A percentile compares a stretch with the other conserved stretches of the same genome.
These are phyloP conservation scores for Orbilia ellipsospora DNA, from an alignment of 2,329 filamentous ascomycete genomes.

Conservation along the genomic window DNA sequence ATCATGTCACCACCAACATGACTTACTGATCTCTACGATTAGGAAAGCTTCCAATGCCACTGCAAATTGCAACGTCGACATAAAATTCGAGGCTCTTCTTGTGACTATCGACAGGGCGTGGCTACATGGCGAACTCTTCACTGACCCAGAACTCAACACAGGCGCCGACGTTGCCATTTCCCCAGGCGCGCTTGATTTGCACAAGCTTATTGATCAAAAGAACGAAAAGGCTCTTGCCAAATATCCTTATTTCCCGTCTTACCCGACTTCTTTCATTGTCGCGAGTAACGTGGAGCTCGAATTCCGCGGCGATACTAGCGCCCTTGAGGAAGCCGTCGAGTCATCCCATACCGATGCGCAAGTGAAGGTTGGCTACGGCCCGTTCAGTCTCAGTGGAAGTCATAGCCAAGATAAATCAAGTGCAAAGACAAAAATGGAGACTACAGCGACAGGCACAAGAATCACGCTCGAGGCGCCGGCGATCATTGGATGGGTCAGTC, in stretches of 20 bases:
- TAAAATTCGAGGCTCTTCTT: constrained; percentile 24
- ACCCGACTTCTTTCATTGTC: constrained; percentile 49
- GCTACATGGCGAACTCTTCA: constrained; percentile 45
- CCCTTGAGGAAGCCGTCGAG: constrained; percentile 28
- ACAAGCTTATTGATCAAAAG: constrained; percentile 27
- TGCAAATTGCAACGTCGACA: constrained; percentile 25
- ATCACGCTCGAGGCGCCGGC: constrained; percentile 39
- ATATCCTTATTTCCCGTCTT: constrained; percentile 33
- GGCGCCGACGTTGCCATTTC: constrained; percentile 27
- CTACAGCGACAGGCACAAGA: constrained; percentile 41
- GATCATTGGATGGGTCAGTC: constrained; percentile 51
- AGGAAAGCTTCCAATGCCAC: constrained; percentile 25
- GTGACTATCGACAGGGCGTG: constrained; percentile 37
- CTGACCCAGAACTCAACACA: constrained; percentile 35
- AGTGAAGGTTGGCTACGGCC: constrained; percentile 34
- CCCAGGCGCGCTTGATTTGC: constrained; percentile 26
- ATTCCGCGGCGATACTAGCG: constrained; percentile 26
- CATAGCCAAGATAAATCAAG: constrained; percentile 23
- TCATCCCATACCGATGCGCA: constrained; percentile 26
- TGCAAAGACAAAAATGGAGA: constrained; percentile 36
- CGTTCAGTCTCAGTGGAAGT: constrained; percentile 33
- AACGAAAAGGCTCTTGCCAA: constrained; percentile 22
- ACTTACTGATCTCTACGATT: constrained; percentile 28
- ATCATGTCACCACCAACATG: constrained; percentile 20
- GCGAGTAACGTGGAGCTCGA: constrained; percentile 46